These are phyloP conservation scores for Raphanus sativus DNA, from an alignment of 345 rosid genomes.

Conservation along the genomic window DNA sequence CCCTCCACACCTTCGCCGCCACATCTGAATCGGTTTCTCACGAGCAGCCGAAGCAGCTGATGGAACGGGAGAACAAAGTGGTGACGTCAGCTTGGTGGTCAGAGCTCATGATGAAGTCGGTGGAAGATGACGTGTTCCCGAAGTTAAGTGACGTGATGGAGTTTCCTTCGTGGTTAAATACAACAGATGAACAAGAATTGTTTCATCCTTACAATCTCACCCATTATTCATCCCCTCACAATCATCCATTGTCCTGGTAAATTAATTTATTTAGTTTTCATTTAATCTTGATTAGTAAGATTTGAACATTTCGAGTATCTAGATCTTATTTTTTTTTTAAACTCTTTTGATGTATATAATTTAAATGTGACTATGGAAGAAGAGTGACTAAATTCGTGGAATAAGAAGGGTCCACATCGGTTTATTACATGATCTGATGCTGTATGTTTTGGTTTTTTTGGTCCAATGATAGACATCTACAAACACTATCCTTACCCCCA, in stretches of 20 bases:
- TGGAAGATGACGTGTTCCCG: slow-evolving; percentile 54
- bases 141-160: slow-evolving; percentile 78
- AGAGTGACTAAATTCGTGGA: slow-evolving; percentile 28
- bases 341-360: background rate
- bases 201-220: slow-evolving; percentile 56
- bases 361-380: background rate
- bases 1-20: slow-evolving; percentile 18
- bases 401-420: slow-evolving; percentile 33
- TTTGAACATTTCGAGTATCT: background rate
- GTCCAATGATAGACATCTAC: slow-evolving; percentile 39
- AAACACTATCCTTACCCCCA: slow-evolving; percentile 29
- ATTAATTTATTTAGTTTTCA: background rate
- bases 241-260: slow-evolving; percentile 83
- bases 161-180: slow-evolving; percentile 80
- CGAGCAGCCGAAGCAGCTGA: slow-evolving; percentile 11
- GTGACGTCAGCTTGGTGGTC: slow-evolving; percentile 46
- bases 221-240: slow-evolving; percentile 54
- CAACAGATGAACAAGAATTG: slow-evolving; percentile 52
- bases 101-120: slow-evolving; percentile 33
- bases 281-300: background rate
- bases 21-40: slow-evolving; percentile 3
- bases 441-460: slow-evolving; percentile 13
- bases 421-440: slow-evolving; percentile 38
- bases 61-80: slow-evolving; percentile 33
- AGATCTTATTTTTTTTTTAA: background rate